Evolutionary conservation across 1,284 basidiomycete species (phyloP).

Genomic region (Malassezia sympodialis): DNA sequence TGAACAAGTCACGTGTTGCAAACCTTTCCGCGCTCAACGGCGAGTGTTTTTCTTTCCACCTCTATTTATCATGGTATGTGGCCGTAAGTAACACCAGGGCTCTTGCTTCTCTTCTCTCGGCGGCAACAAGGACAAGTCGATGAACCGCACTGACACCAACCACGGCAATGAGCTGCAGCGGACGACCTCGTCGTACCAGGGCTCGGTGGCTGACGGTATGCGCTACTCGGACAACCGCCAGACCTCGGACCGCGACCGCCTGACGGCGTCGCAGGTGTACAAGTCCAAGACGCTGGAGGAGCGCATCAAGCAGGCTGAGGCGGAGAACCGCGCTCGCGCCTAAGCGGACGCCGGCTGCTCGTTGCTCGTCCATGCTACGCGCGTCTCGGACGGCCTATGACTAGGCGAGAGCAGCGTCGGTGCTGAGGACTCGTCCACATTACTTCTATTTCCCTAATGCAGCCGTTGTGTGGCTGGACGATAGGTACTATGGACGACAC

Average conservation of each 20-base stretch:
- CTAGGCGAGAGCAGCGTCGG: background rate
- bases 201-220: constrained; percentile 44
- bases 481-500: background rate
- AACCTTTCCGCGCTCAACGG: background rate
- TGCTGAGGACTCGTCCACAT: too few relatives aligned
- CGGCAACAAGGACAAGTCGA: constrained; percentile 35
- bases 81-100: constrained; percentile 19
- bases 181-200: constrained; percentile 47
- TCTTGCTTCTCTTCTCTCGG: constrained; percentile 34
- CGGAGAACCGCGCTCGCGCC: constrained; percentile 28
- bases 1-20: background rate
- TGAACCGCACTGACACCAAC: constrained; percentile 47
- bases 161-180: constrained; percentile 44
- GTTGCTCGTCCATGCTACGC: background rate
- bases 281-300: constrained; percentile 47
- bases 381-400: too few relatives aligned
- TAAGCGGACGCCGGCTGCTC: background rate
- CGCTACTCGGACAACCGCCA: constrained; percentile 43
- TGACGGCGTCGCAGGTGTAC: constrained; percentile 46
- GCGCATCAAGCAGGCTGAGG: constrained; percentile 42
- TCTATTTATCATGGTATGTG: constrained; percentile 15
- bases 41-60: background rate
- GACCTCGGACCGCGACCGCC: constrained; percentile 26
- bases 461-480: background rate
- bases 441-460: background rate